phyloP scores from a whole-genome alignment of 352 stramenopile species.

The Globisporangium barbulae region DNA sequence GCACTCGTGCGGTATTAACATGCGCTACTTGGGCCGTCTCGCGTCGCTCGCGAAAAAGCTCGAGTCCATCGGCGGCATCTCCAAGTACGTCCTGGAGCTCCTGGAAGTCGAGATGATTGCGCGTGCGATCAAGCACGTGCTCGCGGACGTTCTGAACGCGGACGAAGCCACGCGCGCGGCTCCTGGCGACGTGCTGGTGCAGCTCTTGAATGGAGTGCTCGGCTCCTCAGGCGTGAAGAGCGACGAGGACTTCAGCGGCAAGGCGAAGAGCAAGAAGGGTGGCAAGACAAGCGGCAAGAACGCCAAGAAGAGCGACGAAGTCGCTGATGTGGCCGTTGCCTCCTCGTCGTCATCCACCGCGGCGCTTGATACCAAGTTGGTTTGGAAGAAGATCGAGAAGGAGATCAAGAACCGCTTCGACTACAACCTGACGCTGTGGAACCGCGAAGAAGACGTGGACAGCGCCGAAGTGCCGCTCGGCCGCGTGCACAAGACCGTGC shows the following conservation, averaged over 20 bases:
- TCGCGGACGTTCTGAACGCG: conserved; percentile 67
- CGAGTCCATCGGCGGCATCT: conserved; percentile 84
- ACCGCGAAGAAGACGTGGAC: conserved; percentile 23
- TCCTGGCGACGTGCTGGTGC: conserved; percentile 70
- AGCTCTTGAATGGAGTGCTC: conserved; percentile 86
- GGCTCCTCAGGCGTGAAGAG: conserved; percentile 25
- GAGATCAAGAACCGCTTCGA: conserved; percentile 76
- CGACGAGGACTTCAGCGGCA: conserved; percentile 32
- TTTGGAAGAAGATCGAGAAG: conserved; percentile 60
- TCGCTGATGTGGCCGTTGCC: conserved; percentile 6
- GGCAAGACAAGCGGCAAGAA: conserved; percentile 44
- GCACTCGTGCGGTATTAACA: conserved; percentile 96
- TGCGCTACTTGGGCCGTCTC: conserved; percentile 93
- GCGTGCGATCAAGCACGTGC: conserved; percentile 86
- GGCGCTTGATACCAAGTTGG: conserved; percentile 32
- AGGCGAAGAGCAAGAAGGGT: conserved; percentile 17
- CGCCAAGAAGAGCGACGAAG: conserved; percentile 14
- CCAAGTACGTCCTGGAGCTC: conserved; percentile 92
- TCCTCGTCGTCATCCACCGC: conserved; percentile 1
- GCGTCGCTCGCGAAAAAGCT: conserved; percentile 87
- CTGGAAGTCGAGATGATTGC: conserved; percentile 97
- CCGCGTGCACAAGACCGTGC: conserved; percentile 67
- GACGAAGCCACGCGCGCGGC: conserved; percentile 58
- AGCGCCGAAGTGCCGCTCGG: conserved; percentile 27
- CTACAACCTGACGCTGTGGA: conserved; percentile 78